Evolutionary conservation across 495 filamentous ascomycete genomes (phyloP).

Genomic region (Hypomontagnella monticulosa): DNA sequence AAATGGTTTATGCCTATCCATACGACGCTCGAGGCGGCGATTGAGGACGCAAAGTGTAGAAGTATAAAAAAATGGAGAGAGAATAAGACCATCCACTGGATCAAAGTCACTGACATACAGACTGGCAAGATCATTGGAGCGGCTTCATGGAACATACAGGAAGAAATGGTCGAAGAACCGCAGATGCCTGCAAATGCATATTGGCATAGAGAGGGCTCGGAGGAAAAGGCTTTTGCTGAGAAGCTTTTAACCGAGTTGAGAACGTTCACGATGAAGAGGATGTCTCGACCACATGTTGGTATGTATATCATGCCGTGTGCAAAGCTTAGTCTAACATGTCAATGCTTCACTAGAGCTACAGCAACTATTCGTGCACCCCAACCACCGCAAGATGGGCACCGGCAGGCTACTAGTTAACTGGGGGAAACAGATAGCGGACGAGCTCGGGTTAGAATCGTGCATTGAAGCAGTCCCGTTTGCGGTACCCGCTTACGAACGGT

Average conservation of each 20-base stretch:
- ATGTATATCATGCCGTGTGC: slow-evolving; percentile 4
- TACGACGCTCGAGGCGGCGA: slow-evolving; percentile 13
- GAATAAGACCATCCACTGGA: slow-evolving; percentile 41
- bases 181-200: slow-evolving; percentile 34
- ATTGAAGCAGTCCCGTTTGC: slow-evolving; percentile 52
- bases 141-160: slow-evolving; percentile 50
- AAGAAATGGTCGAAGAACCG: slow-evolving; percentile 35
- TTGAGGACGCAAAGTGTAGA: slow-evolving; percentile 12
- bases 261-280: slow-evolving; percentile 42
- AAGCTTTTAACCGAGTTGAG: slow-evolving; percentile 36
- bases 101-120: slow-evolving; percentile 52
- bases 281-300: slow-evolving; percentile 46
- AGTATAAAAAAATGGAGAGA: slow-evolving; percentile 32
- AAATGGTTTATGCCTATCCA: slow-evolving; percentile 28
- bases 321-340: not conserved
- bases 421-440: slow-evolving; percentile 53
- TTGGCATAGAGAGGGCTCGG: slow-evolving; percentile 48
- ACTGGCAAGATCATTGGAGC: slow-evolving; percentile 46
- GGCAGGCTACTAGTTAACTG: slow-evolving; percentile 51
- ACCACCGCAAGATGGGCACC: slow-evolving; percentile 47
- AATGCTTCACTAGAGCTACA: slow-evolving; percentile 37
- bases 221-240: slow-evolving; percentile 31
- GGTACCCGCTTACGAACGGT: slow-evolving; percentile 48
- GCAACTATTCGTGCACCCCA: slow-evolving; percentile 45
- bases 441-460: slow-evolving; percentile 48